Conservation (phyloP, 257 asterid species). For the Plantago elongata region DNA sequence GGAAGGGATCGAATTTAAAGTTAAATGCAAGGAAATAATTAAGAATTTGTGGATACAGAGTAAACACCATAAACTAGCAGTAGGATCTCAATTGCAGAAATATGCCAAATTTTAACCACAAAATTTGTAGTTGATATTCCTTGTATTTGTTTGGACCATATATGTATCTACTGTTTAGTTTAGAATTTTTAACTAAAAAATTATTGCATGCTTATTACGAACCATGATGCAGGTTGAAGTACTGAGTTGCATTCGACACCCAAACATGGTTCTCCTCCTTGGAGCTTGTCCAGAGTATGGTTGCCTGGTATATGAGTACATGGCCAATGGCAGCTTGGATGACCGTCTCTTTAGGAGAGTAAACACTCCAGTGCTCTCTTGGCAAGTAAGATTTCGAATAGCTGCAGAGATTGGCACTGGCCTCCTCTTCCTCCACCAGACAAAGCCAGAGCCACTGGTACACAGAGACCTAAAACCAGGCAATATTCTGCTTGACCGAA, state of each 20-base stretch:
- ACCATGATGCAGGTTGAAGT: conserved; percentile 67
- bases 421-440: conserved; percentile 86
- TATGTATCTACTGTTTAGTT: too few species aligned
- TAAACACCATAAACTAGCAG: too few species aligned
- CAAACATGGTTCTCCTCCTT: conserved; percentile 95
- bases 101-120: too few species aligned
- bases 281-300: conserved; percentile 98
- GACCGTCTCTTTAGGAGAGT: conserved; percentile 67
- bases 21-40: too few species aligned
- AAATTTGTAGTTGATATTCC: too few species aligned
- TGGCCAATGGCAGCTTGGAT: conserved; percentile 90
- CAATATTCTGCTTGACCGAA: conserved; percentile 81
- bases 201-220: not conserved
- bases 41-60: too few species aligned
- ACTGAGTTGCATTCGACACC: conserved; percentile 83
- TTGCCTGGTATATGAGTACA: conserved; percentile 88
- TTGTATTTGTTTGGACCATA: too few species aligned
- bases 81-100: too few species aligned
- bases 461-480: conserved; percentile 87
- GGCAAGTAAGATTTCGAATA: conserved; percentile 80
- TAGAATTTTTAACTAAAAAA: not conserved
- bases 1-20: too few species aligned
- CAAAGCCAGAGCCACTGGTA: conserved; percentile 93
- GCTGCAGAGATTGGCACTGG: conserved; percentile 91
- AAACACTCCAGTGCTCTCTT: conserved; percentile 63